Evolutionary conservation across 129 eudicot species (phyloP).

Genomic region (Sambucus nigra): DNA sequence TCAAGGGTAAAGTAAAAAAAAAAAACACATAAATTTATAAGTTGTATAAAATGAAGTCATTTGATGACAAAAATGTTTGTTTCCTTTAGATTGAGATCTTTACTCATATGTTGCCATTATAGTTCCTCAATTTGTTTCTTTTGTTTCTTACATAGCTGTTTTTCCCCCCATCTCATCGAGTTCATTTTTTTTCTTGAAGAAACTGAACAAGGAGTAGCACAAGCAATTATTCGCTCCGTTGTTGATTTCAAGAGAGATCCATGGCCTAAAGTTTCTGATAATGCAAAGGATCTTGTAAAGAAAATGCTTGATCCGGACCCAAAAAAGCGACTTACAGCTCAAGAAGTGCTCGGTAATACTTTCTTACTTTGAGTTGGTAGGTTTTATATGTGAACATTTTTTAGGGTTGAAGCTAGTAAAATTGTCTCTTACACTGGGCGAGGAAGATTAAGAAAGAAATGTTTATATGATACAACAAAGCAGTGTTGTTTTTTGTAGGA

Average conservation of each 20-base stretch:
- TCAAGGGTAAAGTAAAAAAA: too few relatives aligned
- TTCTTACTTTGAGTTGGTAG: constrained; percentile 5
- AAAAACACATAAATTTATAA: too few relatives aligned
- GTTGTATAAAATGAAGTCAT: too few relatives aligned
- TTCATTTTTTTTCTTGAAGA: constrained; percentile 25
- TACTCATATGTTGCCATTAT: not conserved
- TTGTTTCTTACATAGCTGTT: not conserved
- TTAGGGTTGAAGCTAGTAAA: too few relatives aligned
- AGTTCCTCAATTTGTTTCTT: not conserved
- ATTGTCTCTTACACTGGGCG: not conserved
- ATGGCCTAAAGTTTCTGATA: constrained; percentile 92
- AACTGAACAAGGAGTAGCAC: constrained; percentile 90
- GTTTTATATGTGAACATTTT: constrained; percentile 6
- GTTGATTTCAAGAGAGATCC: constrained; percentile 74
- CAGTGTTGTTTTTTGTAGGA: too few relatives aligned
- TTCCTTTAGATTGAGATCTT: not conserved
- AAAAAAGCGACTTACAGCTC: constrained; percentile 65
- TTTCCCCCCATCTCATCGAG: not conserved
- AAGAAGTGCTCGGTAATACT: constrained; percentile 75
- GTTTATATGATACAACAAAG: too few relatives aligned
- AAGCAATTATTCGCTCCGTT: constrained; percentile 66
- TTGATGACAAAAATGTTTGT: too few relatives aligned
- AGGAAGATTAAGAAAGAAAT: not conserved
- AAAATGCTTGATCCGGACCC: constrained; percentile 97
- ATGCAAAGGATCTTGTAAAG: constrained; percentile 88